Evolutionary conservation across 1,139 yeast species (phyloP).

Genomic region (Pichiaceae sp.): DNA sequence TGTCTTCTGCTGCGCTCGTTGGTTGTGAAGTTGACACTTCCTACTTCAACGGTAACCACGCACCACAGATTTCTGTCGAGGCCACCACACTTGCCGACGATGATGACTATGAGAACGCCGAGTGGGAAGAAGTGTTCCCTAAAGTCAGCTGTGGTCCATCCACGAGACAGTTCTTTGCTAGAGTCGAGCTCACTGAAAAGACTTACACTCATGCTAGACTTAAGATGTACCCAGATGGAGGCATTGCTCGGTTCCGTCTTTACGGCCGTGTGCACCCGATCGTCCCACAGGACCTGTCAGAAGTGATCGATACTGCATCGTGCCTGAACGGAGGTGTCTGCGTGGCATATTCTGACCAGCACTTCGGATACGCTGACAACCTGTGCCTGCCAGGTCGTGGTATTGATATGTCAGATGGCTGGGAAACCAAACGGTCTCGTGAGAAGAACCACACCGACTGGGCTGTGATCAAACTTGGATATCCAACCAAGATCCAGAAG

Average conservation of each 20-base stretch:
- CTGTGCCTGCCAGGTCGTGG: slow-evolving; percentile 90
- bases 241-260: slow-evolving; percentile 87
- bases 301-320: slow-evolving; percentile 65
- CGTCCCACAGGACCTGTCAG: slow-evolving; percentile 36
- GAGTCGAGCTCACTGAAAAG: slow-evolving; percentile 46
- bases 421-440: slow-evolving; percentile 95
- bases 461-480: slow-evolving; percentile 77
- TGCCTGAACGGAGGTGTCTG: slow-evolving; percentile 89
- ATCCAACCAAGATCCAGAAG: slow-evolving; percentile 44
- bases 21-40: slow-evolving; percentile 93
- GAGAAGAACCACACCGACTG: slow-evolving; percentile 80
- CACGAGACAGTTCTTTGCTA: slow-evolving; percentile 72
- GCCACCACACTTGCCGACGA: slow-evolving; percentile 40
- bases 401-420: slow-evolving; percentile 92
- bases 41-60: slow-evolving; percentile 89
- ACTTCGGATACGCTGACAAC: slow-evolving; percentile 86
- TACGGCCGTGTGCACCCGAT: slow-evolving; percentile 76
- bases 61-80: slow-evolving; percentile 82
- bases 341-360: slow-evolving; percentile 76
- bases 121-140: slow-evolving; percentile 66
- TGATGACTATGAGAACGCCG: slow-evolving; percentile 23
- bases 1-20: slow-evolving; percentile 65
- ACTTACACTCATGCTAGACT: slow-evolving; percentile 74
- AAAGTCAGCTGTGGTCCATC: slow-evolving; percentile 81
- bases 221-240: slow-evolving; percentile 95